A percentile compares a stretch with the other conserved stretches of the same genome.
Evolutionary conservation across 1,139 yeast species (phyloP).

Genomic region (Diutina pseudorugosa): DNA sequence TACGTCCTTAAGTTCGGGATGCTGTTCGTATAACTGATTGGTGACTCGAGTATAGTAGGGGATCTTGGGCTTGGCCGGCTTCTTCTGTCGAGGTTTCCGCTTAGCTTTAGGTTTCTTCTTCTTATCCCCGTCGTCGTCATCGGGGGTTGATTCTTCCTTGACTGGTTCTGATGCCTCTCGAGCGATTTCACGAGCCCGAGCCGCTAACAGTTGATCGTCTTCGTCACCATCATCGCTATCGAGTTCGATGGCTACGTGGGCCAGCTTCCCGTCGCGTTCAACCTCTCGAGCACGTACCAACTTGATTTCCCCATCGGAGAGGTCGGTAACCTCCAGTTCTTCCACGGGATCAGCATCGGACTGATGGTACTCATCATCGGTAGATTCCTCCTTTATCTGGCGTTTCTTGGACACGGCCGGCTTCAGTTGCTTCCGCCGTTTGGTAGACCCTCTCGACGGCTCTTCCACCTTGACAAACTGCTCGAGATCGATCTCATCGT

Average conservation of each 20-base stretch:
- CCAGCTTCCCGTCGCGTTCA: constrained; percentile 7
- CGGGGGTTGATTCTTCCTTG: constrained; percentile 2
- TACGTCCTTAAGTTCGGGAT: constrained; percentile 64
- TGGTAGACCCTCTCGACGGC: constrained; percentile 8
- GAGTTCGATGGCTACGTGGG: neutral
- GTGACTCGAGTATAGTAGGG: constrained; percentile 62
- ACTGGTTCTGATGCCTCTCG: constrained; percentile 3
- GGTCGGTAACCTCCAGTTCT: constrained; percentile 7
- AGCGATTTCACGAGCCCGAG: constrained; percentile 3
- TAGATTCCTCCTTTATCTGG: too few species aligned
- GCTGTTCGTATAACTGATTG: constrained; percentile 50
- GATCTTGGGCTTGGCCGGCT: constrained; percentile 42
- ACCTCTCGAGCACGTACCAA: constrained; percentile 5
- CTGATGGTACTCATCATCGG: neutral
- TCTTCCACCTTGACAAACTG: constrained; percentile 10
- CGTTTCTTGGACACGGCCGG: constrained; percentile 7
- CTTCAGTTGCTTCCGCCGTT: constrained; percentile 8
- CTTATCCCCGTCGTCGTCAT: constrained; percentile 4
- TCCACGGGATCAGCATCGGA: neutral
- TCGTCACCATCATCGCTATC: constrained; percentile 11
- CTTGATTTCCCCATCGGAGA: constrained; percentile 7
- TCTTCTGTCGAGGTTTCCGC: constrained; percentile 18
- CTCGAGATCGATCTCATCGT: constrained; percentile 11
- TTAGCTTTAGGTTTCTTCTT: constrained; percentile 9
- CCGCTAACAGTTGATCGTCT: constrained; percentile 17